phyloP scores from a whole-genome alignment of 176 grass and related monocot genomes.

The Hordeum vulgare region DNA sequence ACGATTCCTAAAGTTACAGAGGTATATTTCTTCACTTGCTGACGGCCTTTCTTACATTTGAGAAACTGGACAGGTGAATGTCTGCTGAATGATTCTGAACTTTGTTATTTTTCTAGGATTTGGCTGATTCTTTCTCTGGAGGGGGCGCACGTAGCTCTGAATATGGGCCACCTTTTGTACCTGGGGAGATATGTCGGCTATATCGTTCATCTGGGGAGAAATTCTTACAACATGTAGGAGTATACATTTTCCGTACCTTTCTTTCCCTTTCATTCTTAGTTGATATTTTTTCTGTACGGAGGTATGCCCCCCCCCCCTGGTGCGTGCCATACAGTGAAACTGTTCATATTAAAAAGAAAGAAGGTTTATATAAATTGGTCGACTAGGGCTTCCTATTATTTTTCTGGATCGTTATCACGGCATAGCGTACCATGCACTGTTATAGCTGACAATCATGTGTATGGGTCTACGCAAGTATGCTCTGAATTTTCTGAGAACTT shows the following conservation, averaged over 20 bases:
- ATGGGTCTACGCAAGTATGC: neutral
- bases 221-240: slow-evolving; percentile 81
- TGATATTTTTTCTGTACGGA: neutral
- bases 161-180: slow-evolving; percentile 90
- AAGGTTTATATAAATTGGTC: neutral
- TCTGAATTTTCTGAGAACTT: neutral
- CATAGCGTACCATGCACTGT: neutral
- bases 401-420: neutral
- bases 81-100: slow-evolving; percentile 12
- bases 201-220: slow-evolving; percentile 90
- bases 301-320: neutral
- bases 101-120: slow-evolving; percentile 50
- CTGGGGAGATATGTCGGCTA: slow-evolving; percentile 91
- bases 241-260: slow-evolving; percentile 18
- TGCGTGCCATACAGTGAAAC: neutral
- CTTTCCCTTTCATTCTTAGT: slow-evolving; percentile 11
- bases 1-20: slow-evolving; percentile 89
- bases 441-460: neutral
- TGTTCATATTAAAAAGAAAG: slow-evolving; percentile 7
- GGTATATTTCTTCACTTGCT: slow-evolving; percentile 42
- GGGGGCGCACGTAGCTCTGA: slow-evolving; percentile 67
- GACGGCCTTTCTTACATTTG: slow-evolving; percentile 9
- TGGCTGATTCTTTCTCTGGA: slow-evolving; percentile 91
- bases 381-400: slow-evolving; percentile 5
- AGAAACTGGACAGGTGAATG: neutral